These are phyloP conservation scores for Excoecaria cochinchinensis DNA, from an alignment of 345 rosid genomes.

Conservation along the genomic window DNA sequence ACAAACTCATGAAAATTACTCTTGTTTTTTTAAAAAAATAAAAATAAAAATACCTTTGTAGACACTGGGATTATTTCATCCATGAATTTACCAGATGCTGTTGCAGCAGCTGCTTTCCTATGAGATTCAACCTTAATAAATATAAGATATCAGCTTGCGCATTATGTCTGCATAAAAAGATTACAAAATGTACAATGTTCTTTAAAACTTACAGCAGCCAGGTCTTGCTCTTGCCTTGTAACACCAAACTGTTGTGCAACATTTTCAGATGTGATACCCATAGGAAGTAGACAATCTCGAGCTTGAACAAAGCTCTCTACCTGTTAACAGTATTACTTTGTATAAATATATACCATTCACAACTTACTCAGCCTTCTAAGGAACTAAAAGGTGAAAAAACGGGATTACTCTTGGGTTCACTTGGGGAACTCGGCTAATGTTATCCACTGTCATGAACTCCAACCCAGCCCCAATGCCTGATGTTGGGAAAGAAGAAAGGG, in stretches of 20 bases:
- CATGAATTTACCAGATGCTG: conserved; percentile 76
- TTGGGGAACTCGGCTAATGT: conserved; percentile 16
- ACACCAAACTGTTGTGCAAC: conserved; percentile 79
- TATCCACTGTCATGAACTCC: conserved; percentile 76
- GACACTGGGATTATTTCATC: conserved; percentile 83
- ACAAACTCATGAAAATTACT: neutral
- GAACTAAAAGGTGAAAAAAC: neutral
- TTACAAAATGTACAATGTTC: neutral
- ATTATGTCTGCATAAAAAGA: conserved; percentile 9
- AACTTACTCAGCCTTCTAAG: conserved; percentile 2
- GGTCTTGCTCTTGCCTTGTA: conserved; percentile 86
- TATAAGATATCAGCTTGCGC: conserved; percentile 15
- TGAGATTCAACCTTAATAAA: conserved; percentile 84
- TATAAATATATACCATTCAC: conserved; percentile 4
- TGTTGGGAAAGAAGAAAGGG: conserved; percentile 15
- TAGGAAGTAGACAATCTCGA: conserved; percentile 91
- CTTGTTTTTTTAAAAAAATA: neutral
- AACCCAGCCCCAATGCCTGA: conserved; percentile 89
- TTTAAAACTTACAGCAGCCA: conserved; percentile 65
- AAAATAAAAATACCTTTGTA: conserved; percentile 87
- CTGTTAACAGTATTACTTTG: conserved; percentile 33
- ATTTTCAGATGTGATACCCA: conserved; percentile 97
- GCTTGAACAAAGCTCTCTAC: conserved; percentile 61
- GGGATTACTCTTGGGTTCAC: conserved; percentile 66
- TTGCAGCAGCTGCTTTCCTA: conserved; percentile 90